Conservation (phyloP, 2,329 filamentous ascomycete genomes). For the Corinectria fuckeliana region DNA sequence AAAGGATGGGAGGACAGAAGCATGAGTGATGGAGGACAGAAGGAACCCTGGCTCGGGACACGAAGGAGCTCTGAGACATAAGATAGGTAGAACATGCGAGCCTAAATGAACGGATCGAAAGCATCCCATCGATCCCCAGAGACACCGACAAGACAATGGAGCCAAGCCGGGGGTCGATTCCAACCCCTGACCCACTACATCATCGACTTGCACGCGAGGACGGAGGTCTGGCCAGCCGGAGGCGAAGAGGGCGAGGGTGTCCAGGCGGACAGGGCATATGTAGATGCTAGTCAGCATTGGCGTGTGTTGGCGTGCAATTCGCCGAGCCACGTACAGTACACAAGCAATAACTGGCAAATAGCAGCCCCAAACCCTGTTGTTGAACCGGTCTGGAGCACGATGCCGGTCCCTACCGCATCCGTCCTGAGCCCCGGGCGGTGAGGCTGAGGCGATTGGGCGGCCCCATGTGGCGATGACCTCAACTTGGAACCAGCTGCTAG, state of each 20-base stretch:
- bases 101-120: constrained; percentile 21
- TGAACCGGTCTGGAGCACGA: neutral
- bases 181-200: constrained; percentile 36
- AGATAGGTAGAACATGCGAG: too few relatives aligned
- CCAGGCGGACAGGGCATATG: neutral
- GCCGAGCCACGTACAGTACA: neutral
- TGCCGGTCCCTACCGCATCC: constrained; percentile 32
- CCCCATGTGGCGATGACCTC: constrained; percentile 37
- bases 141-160: too few relatives aligned
- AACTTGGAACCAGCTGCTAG: constrained; percentile 20
- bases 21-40: neutral
- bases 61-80: constrained; percentile 4
- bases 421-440: constrained; percentile 23
- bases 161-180: constrained; percentile 31
- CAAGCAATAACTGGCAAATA: neutral
- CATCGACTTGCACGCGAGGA: constrained; percentile 27
- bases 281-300: neutral
- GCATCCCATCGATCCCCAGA: constrained; percentile 2
- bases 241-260: neutral
- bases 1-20: neutral
- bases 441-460: constrained; percentile 30
- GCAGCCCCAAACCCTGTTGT: neutral
- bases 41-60: neutral
- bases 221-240: neutral
- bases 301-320: neutral